phyloP scores from a whole-genome alignment of 1,284 basidiomycete species.

The Leccinum subspadiceum region DNA sequence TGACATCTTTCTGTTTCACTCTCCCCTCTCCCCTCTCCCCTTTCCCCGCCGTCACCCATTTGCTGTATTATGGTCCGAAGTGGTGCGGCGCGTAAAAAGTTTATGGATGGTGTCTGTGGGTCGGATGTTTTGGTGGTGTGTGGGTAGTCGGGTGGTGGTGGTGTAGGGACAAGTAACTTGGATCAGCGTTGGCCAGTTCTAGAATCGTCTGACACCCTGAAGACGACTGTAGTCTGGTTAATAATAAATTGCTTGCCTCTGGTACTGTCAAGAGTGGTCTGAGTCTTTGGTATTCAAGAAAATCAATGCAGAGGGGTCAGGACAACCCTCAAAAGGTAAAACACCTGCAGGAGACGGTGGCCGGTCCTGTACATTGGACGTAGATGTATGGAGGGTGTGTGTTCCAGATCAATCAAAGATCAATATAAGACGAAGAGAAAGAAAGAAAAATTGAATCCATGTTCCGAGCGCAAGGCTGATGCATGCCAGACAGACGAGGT shows the following conservation, averaged over 20 bases:
- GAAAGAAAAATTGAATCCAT: not conserved
- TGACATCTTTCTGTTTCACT: constrained; percentile 16
- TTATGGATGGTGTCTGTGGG: constrained; percentile 14
- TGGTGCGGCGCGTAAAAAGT: constrained; percentile 17
- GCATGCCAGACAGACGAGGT: too few species aligned
- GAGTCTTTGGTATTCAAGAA: not conserved
- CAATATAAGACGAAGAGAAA: not conserved
- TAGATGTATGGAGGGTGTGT: not conserved
- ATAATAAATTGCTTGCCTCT: constrained; percentile 17
- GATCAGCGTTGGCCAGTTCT: constrained; percentile 3
- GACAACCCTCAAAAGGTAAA: not conserved
- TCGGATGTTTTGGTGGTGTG: constrained; percentile 15
- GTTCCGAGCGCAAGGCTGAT: not conserved
- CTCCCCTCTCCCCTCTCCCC: not conserved
- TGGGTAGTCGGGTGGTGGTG: constrained; percentile 2
- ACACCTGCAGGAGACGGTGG: not conserved
- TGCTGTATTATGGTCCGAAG: constrained; percentile 19
- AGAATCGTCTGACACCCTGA: constrained; percentile 8
- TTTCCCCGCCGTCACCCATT: not conserved
- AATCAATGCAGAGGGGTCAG: not conserved
- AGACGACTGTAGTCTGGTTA: constrained; percentile 7
- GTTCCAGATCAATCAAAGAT: not conserved
- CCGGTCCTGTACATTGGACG: not conserved
- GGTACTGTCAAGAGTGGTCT: not conserved
- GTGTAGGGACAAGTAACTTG: not conserved